Evolutionary conservation across 192 early-diverging fungal genomes (phyloP).

Genomic region (Entomortierella lignicola): DNA sequence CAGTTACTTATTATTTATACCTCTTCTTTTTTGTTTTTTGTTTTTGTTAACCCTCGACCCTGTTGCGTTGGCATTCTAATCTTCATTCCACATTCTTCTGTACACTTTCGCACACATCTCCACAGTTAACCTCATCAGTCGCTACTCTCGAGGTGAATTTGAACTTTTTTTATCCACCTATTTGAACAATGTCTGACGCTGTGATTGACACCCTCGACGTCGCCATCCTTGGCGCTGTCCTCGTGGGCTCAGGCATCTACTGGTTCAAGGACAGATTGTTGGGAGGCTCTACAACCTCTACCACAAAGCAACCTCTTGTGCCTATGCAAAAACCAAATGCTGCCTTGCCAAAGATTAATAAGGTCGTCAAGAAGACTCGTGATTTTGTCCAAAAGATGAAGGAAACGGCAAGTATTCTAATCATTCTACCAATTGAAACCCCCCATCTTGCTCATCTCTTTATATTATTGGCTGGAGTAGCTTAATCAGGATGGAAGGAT

Average conservation of each 20-base stretch:
- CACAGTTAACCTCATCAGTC: not conserved
- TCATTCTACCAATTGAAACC: not conserved
- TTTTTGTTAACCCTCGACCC: too few species aligned
- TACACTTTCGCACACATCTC: too few species aligned
- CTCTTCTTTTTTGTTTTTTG: too few species aligned
- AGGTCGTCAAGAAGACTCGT: constrained; percentile 53
- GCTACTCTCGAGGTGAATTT: not conserved
- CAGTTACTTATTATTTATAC: too few species aligned
- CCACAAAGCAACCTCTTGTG: constrained; percentile 44
- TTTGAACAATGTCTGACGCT: constrained; percentile 37
- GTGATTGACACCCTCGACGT: constrained; percentile 63
- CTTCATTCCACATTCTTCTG: too few species aligned
- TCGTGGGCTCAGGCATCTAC: constrained; percentile 52
- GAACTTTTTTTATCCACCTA: not conserved
- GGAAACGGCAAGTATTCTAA: constrained; percentile 61
- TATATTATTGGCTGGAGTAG: too few species aligned
- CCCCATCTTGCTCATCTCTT: too few species aligned
- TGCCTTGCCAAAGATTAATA: constrained; percentile 39
- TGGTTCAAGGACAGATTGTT: constrained; percentile 55
- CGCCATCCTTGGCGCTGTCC: constrained; percentile 61
- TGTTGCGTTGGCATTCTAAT: too few species aligned
- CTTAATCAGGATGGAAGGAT: too few species aligned
- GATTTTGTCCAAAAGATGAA: constrained; percentile 69
- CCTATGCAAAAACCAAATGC: constrained; percentile 42
- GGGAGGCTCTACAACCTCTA: too few species aligned